Evolutionary conservation across 176 grass and related monocot genomes (phyloP), one percentile per base, ranked within the genome.

Genomic region (Carex scoparia): DNA sequence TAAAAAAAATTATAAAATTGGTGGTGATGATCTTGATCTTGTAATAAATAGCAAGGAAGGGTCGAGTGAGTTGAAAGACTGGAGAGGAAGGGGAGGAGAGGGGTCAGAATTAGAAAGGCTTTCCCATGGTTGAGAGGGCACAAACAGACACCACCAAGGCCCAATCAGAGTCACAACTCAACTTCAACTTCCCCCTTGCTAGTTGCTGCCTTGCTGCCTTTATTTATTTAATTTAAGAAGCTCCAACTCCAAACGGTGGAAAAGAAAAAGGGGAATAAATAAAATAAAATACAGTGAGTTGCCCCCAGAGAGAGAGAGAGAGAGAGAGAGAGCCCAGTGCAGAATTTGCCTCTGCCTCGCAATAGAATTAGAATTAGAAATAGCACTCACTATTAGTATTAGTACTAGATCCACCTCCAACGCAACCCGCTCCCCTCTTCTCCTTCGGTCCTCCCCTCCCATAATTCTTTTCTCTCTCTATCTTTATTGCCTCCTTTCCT

Each of bases 91-190:
- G 15, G 10, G 11, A 30, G 66, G 0, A 10, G 2, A 37, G 11
- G 72, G n/a, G 77, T 61, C 54, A 16, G 79, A 70, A 65, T 16
- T 65, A 14, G 12, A 82, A 80, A 72, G 79, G 83, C 88, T 84
- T 90, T 91, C 80, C 83, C 84, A 85, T 82, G 89, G 85, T 88
- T 88, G 94, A 91, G 87, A 93, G 86, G 55, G 84, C 94, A 91
- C 87, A 80, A 91, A 85, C 87, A 80, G 90, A 85, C 94, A 87
- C 86, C 77, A 86, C 87, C 80, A 87, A 38, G 85, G 69, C 59
- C 90, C 88, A 92, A 94, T 92, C 87, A 87, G 73, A 85, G 18
- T 79, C 88, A 78, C 42, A 35, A 3, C 1, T 2, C 2, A 14
- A 77, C 88, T 23, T 23, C 23, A 86, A 89, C 86, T 87, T 54